A percentile compares a stretch with the other conserved stretches of the same genome.
phyloP scores from a whole-genome alignment of 768 basidiomycete species.

The Pleurotus citrinopileatus region DNA sequence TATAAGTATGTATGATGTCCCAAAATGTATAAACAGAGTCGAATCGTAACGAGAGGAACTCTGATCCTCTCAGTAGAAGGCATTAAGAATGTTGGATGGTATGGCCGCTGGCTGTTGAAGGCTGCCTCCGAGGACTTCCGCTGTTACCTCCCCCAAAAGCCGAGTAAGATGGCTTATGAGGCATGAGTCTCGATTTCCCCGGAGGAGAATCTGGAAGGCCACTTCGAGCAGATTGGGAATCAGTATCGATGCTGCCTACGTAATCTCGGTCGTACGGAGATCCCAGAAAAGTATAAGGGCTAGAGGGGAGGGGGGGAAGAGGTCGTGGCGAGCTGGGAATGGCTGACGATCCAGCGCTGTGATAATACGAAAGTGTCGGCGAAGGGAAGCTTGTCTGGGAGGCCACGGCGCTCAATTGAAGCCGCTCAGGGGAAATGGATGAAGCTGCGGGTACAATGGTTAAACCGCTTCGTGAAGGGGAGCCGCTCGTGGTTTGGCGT shows the following conservation, averaged over 20 bases:
- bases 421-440: not conserved
- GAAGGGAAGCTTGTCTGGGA: constrained; percentile 9
- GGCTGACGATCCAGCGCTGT: not conserved
- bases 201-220: not conserved
- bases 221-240: not conserved
- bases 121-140: not conserved
- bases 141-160: not conserved
- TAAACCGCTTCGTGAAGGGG: not conserved
- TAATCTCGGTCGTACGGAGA: not conserved
- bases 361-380: constrained; percentile 7
- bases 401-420: constrained; percentile 7
- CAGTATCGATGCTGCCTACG: not conserved
- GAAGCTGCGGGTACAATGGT: not conserved
- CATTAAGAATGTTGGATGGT: not conserved
- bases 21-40: not conserved
- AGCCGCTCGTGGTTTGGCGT: not conserved
- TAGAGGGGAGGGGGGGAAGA: constrained; percentile 1
- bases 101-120: not conserved
- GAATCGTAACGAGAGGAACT: not conserved
- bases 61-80: no score
- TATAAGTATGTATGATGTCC: no score
- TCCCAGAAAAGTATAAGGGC: not conserved
- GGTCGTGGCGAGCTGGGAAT: not conserved
- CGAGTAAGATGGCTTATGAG: not conserved
- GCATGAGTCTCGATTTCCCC: not conserved